Percentiles rank a stretch among this genome's conserved stretches.
Conservation (phyloP, 495 filamentous ascomycete genomes). For the Barbatosphaeria neglecta region DNA sequence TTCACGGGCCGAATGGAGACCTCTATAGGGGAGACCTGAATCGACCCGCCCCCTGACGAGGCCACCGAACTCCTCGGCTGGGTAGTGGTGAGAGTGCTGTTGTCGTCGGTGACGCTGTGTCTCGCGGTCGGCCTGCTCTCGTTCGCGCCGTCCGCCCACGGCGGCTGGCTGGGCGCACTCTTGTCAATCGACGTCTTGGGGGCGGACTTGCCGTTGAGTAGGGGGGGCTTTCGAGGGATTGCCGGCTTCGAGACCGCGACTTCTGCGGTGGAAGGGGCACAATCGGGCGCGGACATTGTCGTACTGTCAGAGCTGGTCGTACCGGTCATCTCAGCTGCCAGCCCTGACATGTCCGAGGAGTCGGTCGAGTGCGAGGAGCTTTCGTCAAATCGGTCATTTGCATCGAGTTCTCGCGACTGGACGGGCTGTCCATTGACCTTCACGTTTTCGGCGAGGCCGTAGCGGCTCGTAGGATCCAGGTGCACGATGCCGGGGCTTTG, state of each 20-base stretch:
- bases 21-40: slow-evolving; percentile 21
- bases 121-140: slow-evolving; percentile 1
- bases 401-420: slow-evolving; percentile 17
- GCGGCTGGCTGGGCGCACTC: slow-evolving; percentile 2
- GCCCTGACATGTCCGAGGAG: slow-evolving; percentile 16
- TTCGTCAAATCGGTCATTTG: slow-evolving; percentile 25
- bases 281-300: slow-evolving; percentile 17
- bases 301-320: slow-evolving; percentile 7
- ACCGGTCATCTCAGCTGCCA: slow-evolving; percentile 7
- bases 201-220: slow-evolving; percentile 4
- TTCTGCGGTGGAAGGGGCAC: slow-evolving; percentile 9
- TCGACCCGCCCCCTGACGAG: slow-evolving; percentile 14
- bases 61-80: slow-evolving; percentile 14
- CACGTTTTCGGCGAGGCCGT: slow-evolving; percentile 13
- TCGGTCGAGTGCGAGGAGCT: slow-evolving; percentile 17
- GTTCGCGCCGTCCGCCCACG: background rate
- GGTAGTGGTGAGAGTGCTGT: too few relatives aligned
- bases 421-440: slow-evolving; percentile 17
- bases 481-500: slow-evolving; percentile 23
- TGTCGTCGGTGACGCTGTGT: background rate
- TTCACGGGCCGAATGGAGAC: slow-evolving; percentile 17
- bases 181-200: slow-evolving; percentile 11
- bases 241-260: slow-evolving; percentile 4
- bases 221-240: slow-evolving; percentile 7
- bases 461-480: slow-evolving; percentile 16